Base-by-base conservation (phyloP, 2,329 filamentous ascomycete genomes). In the Aspergillus sergii region DNA sequence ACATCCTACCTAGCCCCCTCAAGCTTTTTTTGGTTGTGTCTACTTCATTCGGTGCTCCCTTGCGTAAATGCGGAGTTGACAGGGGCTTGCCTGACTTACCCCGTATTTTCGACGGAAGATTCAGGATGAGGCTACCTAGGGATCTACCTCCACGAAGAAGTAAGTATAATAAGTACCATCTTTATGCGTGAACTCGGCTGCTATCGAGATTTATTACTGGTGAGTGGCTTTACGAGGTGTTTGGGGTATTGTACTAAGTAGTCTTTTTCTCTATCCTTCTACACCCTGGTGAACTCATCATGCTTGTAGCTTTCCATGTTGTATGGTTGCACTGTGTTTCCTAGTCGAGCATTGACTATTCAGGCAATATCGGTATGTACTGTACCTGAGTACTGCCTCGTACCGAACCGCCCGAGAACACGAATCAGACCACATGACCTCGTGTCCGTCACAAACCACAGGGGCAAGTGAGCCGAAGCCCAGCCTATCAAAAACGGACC, bases 401-500 rank as follows among this genome's bases (percentile, higher is more conserved):
- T 59, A 59, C 30, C 11, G 30, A 48, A 30, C 16, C 23, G 23
- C 26, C 23, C n/a, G 2, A 57, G 26, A 14, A 43, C 41, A 61
- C 41, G 50, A 50, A 30, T 23, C 34, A 30, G 26, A 53, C 57
- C 55, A 61, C 57, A 32, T 61, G 62, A 57, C 59, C 62, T 64
- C 62, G 59, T 64, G 56, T 62, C 51, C 34, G 43, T 36, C 19
- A 28, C 21, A 34, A 45, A 51, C 51, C 51, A 36, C 32, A 12
- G 55, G 32, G 62, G 62, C 19, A 64, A 57, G 62, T 64, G n/a
- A 36, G 59, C 62, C 62, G 62, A 64, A 57, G 43, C 30, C 36
- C 23, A n/a, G 28, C 59, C 59, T 61, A 61, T 51, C 30, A 53
- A 55, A 56, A 46, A 28, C 39, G 36, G n/a, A 14, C 19, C 30